phyloP scores from a whole-genome alignment of 345 rosid species.

The Hypericum androsaemum region DNA sequence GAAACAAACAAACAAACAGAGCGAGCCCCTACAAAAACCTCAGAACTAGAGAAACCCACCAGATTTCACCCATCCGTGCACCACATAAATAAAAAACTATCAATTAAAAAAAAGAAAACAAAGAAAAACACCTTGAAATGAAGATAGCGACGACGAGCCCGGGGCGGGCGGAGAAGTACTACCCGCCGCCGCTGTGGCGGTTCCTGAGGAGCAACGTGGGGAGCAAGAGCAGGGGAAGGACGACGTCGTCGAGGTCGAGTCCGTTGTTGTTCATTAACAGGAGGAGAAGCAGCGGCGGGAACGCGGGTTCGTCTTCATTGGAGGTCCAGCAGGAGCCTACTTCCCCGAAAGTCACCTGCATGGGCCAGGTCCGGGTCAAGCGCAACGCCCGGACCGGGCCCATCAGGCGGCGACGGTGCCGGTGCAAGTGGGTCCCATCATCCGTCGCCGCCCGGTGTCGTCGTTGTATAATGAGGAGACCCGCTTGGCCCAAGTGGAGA shows the following conservation, averaged over 20 bases:
- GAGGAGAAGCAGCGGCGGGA: slow-evolving; percentile 31
- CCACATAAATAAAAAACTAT: too few relatives aligned
- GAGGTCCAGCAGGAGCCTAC: slow-evolving; percentile 67
- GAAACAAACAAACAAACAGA: too few relatives aligned
- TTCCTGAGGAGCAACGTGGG: slow-evolving; percentile 58
- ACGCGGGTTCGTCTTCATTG: slow-evolving; percentile 17
- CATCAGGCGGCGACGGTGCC: slow-evolving; percentile 6
- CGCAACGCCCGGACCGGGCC: slow-evolving; percentile 30
- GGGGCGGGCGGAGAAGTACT: slow-evolving; percentile 70
- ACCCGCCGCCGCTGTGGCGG: slow-evolving; percentile 79
- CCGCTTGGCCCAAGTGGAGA: slow-evolving; percentile 36
- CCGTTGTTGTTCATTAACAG: slow-evolving; percentile 52
- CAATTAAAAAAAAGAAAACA: too few relatives aligned
- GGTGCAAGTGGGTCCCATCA: slow-evolving; percentile 40
- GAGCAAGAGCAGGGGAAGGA: slow-evolving; percentile 64
- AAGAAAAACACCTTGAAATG: slow-evolving; percentile 19
- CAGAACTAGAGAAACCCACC: too few relatives aligned
- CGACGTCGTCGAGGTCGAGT: slow-evolving; percentile 75
- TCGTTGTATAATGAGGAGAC: slow-evolving; percentile 14
- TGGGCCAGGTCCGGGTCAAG: slow-evolving; percentile 83
- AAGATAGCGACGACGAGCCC: slow-evolving; percentile 71
- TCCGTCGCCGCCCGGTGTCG: slow-evolving; percentile 21
- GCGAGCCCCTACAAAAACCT: too few relatives aligned
- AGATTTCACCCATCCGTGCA: too few relatives aligned
- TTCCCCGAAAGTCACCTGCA: slow-evolving; percentile 93